phyloP scores from a whole-genome alignment of 78 protist genomes.

The Creolimax fragrantissima region DNA sequence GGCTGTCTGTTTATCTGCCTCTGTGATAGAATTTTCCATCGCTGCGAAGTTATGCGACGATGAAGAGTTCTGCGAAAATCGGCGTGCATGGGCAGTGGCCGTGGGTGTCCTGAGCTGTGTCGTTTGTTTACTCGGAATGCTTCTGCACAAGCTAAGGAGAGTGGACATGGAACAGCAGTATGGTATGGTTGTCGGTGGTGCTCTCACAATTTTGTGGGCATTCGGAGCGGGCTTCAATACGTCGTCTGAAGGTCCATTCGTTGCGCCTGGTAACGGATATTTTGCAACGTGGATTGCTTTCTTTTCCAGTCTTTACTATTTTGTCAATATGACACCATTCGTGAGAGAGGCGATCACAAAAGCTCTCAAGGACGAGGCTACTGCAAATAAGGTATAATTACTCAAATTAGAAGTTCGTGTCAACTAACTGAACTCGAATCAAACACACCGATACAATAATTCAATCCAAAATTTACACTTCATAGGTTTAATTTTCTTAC shows the following conservation, averaged over 20 bases:
- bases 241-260: background rate
- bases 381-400: too few relatives aligned
- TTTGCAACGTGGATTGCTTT: background rate
- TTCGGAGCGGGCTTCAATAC: background rate
- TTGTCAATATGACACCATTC: background rate
- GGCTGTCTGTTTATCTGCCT: background rate
- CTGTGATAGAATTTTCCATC: background rate
- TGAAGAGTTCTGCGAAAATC: background rate
- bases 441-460: too few relatives aligned
- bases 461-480: too few relatives aligned
- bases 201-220: background rate
- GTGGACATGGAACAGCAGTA: background rate
- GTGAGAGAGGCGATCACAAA: background rate
- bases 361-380: background rate
- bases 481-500: too few relatives aligned
- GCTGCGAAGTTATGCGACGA: background rate
- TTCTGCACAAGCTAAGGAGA: background rate
- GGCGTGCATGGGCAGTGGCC: background rate
- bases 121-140: background rate
- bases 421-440: too few relatives aligned
- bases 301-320: background rate
- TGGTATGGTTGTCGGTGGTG: background rate
- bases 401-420: too few relatives aligned
- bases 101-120: background rate
- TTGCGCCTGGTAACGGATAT: background rate